Evolutionary conservation across 495 filamentous ascomycete genomes (phyloP).

Genomic region (Hypomontagnella monticulosa): DNA sequence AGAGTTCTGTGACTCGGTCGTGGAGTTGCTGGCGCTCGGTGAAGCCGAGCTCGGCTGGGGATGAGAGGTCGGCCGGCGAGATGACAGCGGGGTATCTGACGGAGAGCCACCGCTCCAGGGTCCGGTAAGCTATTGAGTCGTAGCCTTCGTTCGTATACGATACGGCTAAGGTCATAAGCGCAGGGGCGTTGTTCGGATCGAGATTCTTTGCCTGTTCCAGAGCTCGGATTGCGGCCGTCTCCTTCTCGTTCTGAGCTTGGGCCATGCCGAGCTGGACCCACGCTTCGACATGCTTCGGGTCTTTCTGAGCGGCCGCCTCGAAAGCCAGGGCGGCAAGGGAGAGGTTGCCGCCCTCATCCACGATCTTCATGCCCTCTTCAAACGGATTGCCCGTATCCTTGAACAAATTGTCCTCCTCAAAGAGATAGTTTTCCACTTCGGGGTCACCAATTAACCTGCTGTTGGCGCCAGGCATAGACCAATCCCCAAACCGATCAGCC

Average conservation of each 20-base stretch:
- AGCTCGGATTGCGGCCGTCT: constrained; percentile 96
- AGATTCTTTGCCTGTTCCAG: constrained; percentile 90
- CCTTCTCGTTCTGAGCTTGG: constrained; percentile 98
- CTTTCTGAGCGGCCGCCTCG: constrained; percentile 91
- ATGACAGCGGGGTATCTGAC: constrained; percentile 89
- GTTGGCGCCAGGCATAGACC: constrained; percentile 57
- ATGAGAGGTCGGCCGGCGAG: constrained; percentile 70
- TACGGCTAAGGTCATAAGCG: constrained; percentile 94
- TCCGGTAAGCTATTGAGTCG: constrained; percentile 94
- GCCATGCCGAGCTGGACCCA: constrained; percentile 91
- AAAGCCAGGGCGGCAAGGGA: constrained; percentile 96
- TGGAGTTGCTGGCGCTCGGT: constrained; percentile 91
- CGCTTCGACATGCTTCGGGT: constrained; percentile 85
- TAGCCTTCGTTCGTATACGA: constrained; percentile 99
- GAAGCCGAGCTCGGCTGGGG: constrained; percentile 81
- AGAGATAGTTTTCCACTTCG: constrained; percentile 86
- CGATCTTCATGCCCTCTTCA: constrained; percentile 88
- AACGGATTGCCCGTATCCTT: constrained; percentile 79
- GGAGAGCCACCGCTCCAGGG: constrained; percentile 94
- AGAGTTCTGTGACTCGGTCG: constrained; percentile 86
- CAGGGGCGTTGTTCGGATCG: constrained; percentile 84
- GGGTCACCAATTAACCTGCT: constrained; percentile 72
- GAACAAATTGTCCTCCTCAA: constrained; percentile 93
- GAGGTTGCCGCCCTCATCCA: constrained; percentile 91
- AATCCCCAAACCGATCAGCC: constrained; percentile 71